A percentile compares a stretch with the other conserved stretches of the same genome.
Conservation (phyloP, 2,329 filamentous ascomycete species). For the Basipetospora chlamydospora region DNA sequence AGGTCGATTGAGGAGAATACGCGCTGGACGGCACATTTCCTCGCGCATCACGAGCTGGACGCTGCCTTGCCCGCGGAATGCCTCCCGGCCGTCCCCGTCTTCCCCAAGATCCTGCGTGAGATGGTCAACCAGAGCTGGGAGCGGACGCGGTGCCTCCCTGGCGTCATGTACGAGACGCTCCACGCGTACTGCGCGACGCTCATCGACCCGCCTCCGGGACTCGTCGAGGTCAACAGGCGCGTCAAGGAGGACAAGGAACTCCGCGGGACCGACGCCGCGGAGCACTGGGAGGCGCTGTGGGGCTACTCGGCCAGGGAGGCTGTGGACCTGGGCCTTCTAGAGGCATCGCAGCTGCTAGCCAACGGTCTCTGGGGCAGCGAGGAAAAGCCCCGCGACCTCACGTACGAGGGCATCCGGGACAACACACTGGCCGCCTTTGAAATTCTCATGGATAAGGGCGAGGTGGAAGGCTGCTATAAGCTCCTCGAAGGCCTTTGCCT, state of each 20-base stretch:
- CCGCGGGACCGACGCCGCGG: not conserved
- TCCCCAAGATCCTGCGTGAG: not conserved
- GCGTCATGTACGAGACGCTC: not conserved
- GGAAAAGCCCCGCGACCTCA: not conserved
- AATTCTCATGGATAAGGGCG: not conserved
- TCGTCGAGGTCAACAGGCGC: not conserved
- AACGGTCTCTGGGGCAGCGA: not conserved
- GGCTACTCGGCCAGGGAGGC: not conserved
- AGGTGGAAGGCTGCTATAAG: not conserved
- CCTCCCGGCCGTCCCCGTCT: not conserved
- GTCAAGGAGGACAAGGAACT: not conserved
- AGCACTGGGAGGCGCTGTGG: not conserved
- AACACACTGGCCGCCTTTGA: not conserved
- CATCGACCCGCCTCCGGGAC: not conserved
- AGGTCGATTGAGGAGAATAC: not conserved
- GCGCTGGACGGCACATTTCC: not conserved
- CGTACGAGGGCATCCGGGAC: not conserved
- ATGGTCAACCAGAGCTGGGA: not conserved
- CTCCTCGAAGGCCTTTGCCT: not conserved
- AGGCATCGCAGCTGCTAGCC: not conserved
- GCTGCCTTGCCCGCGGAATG: not conserved
- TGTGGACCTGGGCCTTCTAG: not conserved
- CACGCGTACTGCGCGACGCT: slow-evolving; percentile 1
- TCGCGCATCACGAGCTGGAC: not conserved
- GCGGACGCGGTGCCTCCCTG: not conserved